Evolutionary conservation across 768 basidiomycete genomes (phyloP).

Genomic region (Russula brevipes): DNA sequence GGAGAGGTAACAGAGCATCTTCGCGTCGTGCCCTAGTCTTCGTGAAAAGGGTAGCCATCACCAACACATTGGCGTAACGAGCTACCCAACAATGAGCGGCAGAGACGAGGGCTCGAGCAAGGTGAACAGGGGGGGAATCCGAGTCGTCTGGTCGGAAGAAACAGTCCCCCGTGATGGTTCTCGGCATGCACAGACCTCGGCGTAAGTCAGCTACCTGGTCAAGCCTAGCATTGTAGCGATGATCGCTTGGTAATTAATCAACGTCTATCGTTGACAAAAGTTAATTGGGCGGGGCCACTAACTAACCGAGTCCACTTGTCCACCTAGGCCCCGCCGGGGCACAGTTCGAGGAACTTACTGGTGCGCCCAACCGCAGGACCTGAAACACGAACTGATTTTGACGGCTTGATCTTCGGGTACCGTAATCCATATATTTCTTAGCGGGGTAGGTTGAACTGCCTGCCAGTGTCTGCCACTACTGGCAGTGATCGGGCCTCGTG

Average conservation of each 20-base stretch:
- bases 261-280: not conserved
- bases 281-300: not conserved
- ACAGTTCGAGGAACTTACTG: not conserved
- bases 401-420: no score
- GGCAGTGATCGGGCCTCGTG: no score
- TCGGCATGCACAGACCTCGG: no score
- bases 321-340: not conserved
- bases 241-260: not conserved
- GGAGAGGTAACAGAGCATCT: not conserved
- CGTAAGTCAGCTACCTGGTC: not conserved
- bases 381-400: no score
- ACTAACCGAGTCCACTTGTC: not conserved
- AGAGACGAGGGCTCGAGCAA: no score
- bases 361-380: no score
- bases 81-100: not conserved
- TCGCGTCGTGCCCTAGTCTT: no score
- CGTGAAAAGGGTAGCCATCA: not conserved
- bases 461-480: no score
- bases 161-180: no score
- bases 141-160: not conserved
- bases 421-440: no score
- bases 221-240: not conserved
- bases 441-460: no score
- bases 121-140: not conserved
- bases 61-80: not conserved